These are phyloP conservation scores for Fraxinus pennsylvanica DNA, from an alignment of 257 asterid species.

Conservation along the genomic window DNA sequence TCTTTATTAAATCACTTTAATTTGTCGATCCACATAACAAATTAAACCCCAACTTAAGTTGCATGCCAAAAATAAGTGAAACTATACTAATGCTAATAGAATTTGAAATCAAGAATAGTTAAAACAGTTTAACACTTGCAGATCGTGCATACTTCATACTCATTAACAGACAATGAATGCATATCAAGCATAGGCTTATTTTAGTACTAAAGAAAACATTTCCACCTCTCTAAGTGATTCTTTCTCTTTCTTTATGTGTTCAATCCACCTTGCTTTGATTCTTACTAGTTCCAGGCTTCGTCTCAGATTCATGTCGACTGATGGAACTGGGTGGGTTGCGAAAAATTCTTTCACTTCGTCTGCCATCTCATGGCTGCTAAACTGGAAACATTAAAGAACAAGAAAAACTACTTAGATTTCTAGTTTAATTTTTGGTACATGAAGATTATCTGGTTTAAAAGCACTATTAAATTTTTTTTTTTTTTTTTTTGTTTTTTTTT, in stretches of 20 bases:
- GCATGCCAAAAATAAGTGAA: neutral
- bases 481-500: too few relatives aligned
- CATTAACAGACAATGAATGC: neutral
- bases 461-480: neutral
- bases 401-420: neutral
- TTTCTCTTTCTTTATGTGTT: slow-evolving; percentile 31
- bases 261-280: slow-evolving; percentile 44
- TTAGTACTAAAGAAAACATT: neutral
- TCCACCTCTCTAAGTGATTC: neutral
- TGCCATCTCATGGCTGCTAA: slow-evolving; percentile 36
- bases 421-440: neutral
- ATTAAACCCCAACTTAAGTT: too few relatives aligned
- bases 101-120: neutral
- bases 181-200: neutral
- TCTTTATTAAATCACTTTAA: too few relatives aligned
- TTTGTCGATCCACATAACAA: too few relatives aligned
- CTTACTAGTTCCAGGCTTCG: slow-evolving; percentile 35
- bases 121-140: neutral
- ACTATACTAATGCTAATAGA: neutral
- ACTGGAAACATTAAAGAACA: slow-evolving; percentile 20
- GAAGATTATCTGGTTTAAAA: neutral
- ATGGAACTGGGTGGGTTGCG: slow-evolving; percentile 23
- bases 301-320: slow-evolving; percentile 26
- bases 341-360: slow-evolving; percentile 40
- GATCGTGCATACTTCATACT: neutral